Base-by-base conservation (phyloP, 495 filamentous ascomycete genomes). In the Mytilinidion resinicola region DNA sequence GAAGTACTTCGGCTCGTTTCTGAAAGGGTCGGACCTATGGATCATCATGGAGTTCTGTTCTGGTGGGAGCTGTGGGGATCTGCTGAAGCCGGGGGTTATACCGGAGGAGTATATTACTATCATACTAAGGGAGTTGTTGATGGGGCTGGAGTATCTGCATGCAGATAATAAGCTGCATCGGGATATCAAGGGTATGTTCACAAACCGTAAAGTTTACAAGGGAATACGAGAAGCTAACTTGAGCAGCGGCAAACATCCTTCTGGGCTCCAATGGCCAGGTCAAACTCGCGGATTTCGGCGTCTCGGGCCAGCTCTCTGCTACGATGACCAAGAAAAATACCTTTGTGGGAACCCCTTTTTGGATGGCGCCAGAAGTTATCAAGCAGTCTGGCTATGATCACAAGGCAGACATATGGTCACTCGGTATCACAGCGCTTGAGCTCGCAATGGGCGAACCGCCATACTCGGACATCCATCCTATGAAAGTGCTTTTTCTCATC, bases 261-360 rank as follows among this genome's bases (percentile, higher is more conserved):
- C 78, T 98, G 7, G 85, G 86, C 30, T 81, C 89, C 30, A 91
- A 86, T 66, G 95, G 93, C 4, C 90, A 96, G 72, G 93, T 98
- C 55, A 98, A 98, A 71, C 76, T 98, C 56, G 93, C 93, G 9
- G 93, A 98, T 73, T 98, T 98, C 74, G 93, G 93, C 44, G 93
- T 98, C 14, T 96, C 92, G 20, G 91, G 92, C 12, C 93, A 98
- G 67, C 78, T 98, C n/a, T 91, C 92, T 20, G 90, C 90, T 1
- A 96, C 93, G n/a, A 97, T 96, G 89, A 96, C 95, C 21, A 96
- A 96, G 75, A 96, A 96, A 72, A 98, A 97, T 67, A 98, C 93
- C 0, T 98, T 98, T 69, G 93, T 98, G 20, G 93, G 93, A 12
- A 97, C 93, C 1, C 93, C 93, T 0, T 98, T 96, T 73, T 98